phyloP scores from a whole-genome alignment of 352 stramenopile species.

The Pseudoperonospora humuli region DNA sequence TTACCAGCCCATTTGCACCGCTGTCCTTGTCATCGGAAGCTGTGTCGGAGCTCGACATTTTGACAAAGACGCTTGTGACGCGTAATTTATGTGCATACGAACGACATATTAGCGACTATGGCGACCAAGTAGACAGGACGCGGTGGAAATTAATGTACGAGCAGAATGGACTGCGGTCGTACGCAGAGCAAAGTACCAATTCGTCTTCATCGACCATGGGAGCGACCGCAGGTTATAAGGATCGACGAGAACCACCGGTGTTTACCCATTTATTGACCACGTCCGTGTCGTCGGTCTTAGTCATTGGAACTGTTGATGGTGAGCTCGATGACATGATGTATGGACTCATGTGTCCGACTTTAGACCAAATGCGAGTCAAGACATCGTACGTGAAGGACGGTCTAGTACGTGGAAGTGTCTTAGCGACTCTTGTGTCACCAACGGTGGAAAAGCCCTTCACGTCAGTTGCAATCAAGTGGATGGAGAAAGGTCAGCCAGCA shows the following conservation, averaged over 20 bases:
- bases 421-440: constrained; percentile 28
- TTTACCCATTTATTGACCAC: constrained; percentile 4
- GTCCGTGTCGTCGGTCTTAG: constrained; percentile 15
- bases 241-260: constrained; percentile 10
- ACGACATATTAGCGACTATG: constrained; percentile 4
- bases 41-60: constrained; percentile 12
- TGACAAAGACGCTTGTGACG: constrained; percentile 22
- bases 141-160: constrained; percentile 30
- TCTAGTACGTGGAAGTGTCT: constrained; percentile 27
- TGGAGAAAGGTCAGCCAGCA: constrained; percentile 26
- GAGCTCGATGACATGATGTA: constrained; percentile 34
- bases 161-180: constrained; percentile 23
- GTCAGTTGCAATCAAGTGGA: constrained; percentile 37
- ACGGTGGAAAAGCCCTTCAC: constrained; percentile 30
- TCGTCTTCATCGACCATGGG: constrained; percentile 5
- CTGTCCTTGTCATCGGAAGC: constrained; percentile 20
- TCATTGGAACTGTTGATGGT: constrained; percentile 26
- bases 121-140: constrained; percentile 15
- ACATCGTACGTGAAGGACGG: constrained; percentile 36
- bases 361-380: constrained; percentile 33
- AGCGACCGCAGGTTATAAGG: constrained; percentile 6
- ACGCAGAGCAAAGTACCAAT: constrained; percentile 15
- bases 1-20: constrained; percentile 30
- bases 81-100: constrained; percentile 33
- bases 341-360: constrained; percentile 23